These are phyloP conservation scores for Thalassiosira delicatula DNA, from an alignment of 352 stramenopile genomes.

Conservation along the genomic window DNA sequence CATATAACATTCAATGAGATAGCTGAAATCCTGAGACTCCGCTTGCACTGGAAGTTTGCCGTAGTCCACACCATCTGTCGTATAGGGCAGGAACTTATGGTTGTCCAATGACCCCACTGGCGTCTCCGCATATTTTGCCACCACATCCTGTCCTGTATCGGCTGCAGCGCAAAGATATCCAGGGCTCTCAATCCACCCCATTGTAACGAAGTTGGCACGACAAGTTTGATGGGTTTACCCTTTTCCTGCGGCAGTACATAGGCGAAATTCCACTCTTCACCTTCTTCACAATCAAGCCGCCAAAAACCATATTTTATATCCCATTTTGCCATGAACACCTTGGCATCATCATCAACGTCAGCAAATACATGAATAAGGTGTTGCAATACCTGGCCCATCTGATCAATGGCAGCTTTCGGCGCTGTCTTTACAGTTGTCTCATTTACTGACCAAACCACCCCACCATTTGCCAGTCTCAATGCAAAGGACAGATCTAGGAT, in stretches of 20 bases:
- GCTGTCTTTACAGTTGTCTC: conserved; percentile 14
- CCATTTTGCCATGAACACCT: too few relatives aligned
- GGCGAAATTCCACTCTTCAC: conserved; percentile 32
- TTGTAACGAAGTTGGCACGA: conserved; percentile 16
- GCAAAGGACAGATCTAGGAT: conserved; percentile 41
- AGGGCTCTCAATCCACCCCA: too few relatives aligned
- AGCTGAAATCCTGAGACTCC: neutral
- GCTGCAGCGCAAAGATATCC: too few relatives aligned
- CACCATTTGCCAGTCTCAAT: neutral
- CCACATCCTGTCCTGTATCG: neutral
- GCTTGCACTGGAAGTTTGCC: neutral
- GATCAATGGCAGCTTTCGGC: conserved; percentile 14
- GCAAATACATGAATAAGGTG: conserved; percentile 28
- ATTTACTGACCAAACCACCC: neutral
- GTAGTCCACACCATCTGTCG: neutral
- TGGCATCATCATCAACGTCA: neutral
- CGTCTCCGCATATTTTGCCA: conserved; percentile 9
- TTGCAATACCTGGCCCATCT: conserved; percentile 7
- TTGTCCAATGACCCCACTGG: neutral
- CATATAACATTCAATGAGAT: conserved; percentile 22
- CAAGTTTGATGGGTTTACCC: neutral
- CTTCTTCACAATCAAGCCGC: too few relatives aligned
- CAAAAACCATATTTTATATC: too few relatives aligned
- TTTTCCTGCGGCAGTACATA: conserved; percentile 22
- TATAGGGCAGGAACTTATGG: neutral